Evolutionary conservation across 2,329 filamentous ascomycete species (phyloP), one percentile per base, ranked within the genome.

Genomic region (Penicillium rolfsii): DNA sequence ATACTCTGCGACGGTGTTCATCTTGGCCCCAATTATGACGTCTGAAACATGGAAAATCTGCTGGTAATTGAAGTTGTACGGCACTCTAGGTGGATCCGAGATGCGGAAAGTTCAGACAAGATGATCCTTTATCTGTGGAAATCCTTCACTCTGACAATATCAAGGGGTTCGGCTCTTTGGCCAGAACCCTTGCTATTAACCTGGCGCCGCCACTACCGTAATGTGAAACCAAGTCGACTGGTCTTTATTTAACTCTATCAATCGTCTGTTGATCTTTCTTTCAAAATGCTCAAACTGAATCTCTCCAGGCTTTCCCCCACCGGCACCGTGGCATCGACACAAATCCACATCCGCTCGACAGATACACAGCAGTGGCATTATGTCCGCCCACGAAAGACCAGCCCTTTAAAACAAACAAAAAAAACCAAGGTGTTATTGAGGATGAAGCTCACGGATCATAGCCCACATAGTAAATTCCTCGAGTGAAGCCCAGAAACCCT

Each of bases 391-490:
- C 22, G 2, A 28, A n/a, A 40, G 14, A n/a, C 19, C 33, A n/a
- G n/a, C 38, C 12, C n/a, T 53, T 11, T 53, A 5, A 19, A 26
- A 19, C 7, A 11, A 16, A 11, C 22, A 26, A 22, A 22, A 22
- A 53, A 19, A 9, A 38, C 2, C 35, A 38, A 26, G 1, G 6
- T 19, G 19, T 35, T 52, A 58, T 36, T 19, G 19, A 7, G 48
- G 40, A 36, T 35, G 48, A 30, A 63, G 28, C 33, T 63, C 54
- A 24, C 61, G 28, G 6, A 57, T 8, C 64, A 64, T 64, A 9
- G 64, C 64, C 61, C 61, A 65, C 64, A 65, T 60, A 14, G 61
- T 64, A 35, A 65, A 62, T 26, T 55, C 53, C 33, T 56, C 40
- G 11, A 49, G 26, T 8, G 58, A 26, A 26, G 54, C 57, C 63